Evolutionary conservation across 345 rosid genomes (phyloP), one percentile per base, ranked within the genome.

Genomic region (Citrus medica): DNA sequence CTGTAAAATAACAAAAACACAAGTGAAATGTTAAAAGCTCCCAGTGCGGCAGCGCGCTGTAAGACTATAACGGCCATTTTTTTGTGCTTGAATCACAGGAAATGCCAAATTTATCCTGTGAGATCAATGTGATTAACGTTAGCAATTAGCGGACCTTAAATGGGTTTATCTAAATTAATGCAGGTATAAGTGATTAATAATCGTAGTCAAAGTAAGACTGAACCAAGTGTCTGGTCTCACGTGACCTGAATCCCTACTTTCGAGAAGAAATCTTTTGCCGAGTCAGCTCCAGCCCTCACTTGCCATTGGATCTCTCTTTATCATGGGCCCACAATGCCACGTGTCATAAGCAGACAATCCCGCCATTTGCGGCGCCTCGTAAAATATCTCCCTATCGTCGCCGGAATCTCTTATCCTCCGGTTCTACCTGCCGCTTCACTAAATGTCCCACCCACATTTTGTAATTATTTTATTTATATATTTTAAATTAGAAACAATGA

Each of bases 221-320:
- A 42, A 78, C 85, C 60, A 48, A 69, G 81, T 68, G 79, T 74
- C 77, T 76, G 77, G 64, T 61, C 65, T 83, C 90, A 88, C 86
- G 89, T 88, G 90, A 85, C 81, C 75, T 13, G 70, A 84, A 84
- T 85, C 88, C 73, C 85, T n/a, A 59, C 46, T 76, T 68, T 40
- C 77, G 60, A 81, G 84, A 80, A 65, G 21, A 62, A 85, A 76
- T 78, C 66, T 28, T 67, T 71, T 75, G 85, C 84, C 74, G 42
- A 78, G 82, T 84, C 91, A 83, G 84, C 88, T 30, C 72, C 59
- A 7, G 17, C 13, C 66, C 59, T 21, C 69, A n/a, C 25, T 63
- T 60, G 58, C 69, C 71, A 61, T 83, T 81, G 74, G 78, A 27
- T 74, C 38, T 40, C 60, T 62, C 10, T 19, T 21, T 56, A 74